Evolutionary conservation across 192 early-diverging fungal genomes (phyloP).

Genomic region (Glomus cerebriforme): DNA sequence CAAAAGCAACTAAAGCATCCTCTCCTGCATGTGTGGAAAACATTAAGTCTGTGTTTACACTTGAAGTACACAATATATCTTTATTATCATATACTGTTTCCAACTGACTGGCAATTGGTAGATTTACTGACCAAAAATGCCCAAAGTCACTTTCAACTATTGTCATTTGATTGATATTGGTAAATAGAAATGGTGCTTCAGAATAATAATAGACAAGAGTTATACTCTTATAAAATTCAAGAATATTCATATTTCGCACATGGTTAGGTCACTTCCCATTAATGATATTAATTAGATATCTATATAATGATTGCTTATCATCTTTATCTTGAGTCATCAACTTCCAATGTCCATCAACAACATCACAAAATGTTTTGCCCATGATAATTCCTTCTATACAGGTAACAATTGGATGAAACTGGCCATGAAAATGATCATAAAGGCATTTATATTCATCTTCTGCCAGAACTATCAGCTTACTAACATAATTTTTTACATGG

Average conservation of each 20-base stretch:
- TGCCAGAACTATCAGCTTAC: not conserved
- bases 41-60: not conserved
- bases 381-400: slow-evolving; percentile 12
- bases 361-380: not conserved
- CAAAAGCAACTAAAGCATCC: not conserved
- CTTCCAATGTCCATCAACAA: not conserved
- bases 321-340: not conserved
- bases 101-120: not conserved
- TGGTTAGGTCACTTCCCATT: not conserved
- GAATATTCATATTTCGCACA: not conserved
- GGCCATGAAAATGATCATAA: not conserved
- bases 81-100: not conserved
- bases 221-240: not conserved
- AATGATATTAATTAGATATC: not conserved
- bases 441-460: not conserved
- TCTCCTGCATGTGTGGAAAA: not conserved
- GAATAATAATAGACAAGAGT: slow-evolving; percentile 12
- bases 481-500: slow-evolving; percentile 12
- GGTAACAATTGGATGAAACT: slow-evolving; percentile 3
- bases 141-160: slow-evolving; percentile 7
- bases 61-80: not conserved
- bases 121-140: not conserved
- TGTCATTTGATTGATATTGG: not conserved
- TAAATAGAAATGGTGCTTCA: not conserved
- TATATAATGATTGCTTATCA: not conserved